Evolutionary conservation across 805 yeast species (phyloP), one percentile per base, ranked within the genome.

Genomic region (Lipomyces sp.): DNA sequence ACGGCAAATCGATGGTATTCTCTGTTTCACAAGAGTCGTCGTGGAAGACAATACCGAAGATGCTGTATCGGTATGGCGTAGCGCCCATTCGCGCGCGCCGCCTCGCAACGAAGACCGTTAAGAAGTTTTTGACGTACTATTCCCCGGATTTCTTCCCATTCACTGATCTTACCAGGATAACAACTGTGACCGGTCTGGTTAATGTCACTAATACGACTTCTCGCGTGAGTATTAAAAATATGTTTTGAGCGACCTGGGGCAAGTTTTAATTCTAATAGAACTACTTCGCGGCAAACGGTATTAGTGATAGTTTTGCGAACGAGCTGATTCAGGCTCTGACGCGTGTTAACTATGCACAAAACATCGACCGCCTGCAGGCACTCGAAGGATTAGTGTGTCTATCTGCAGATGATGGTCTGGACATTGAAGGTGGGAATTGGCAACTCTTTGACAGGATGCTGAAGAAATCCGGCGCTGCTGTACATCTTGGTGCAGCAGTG

Each of bases 371-470:
- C n/a, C 68, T 75, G n/a, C 77, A 75, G 47, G 73, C 70, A 0
- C 52, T 76, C 18, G 80, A 72, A 0, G 65, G 73, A 1, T 43
- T 70, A 24, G 75, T 76, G 14, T 63, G 73, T 11, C 29, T 74
- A 23, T 68, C 75, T 2, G 73, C 77, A 0, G 63, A 63, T 1
- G 68, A 65, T 11, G 70, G 71, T 1, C 47, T 55, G 10, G 56
- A 63, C 3, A 69, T 77, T 2, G 57, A 61, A 2, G 80, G 79
- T 4, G 81, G 81, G 4, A 76, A 76, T 54, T 71, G 65, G 59
- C 64, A 63, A 47, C 70, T 77, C 16, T 76, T 77, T 57, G 70
- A 71, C 24, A 59, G 59, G 4, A 71, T 75, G 65, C 55, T 73
- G n/a, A 53, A 66, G 1, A 37, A 38, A 2, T 69, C 79, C 0